These are phyloP conservation scores for Oenanthe javanica DNA, from an alignment of 140 eudicot genomes.

Conservation along the genomic window DNA sequence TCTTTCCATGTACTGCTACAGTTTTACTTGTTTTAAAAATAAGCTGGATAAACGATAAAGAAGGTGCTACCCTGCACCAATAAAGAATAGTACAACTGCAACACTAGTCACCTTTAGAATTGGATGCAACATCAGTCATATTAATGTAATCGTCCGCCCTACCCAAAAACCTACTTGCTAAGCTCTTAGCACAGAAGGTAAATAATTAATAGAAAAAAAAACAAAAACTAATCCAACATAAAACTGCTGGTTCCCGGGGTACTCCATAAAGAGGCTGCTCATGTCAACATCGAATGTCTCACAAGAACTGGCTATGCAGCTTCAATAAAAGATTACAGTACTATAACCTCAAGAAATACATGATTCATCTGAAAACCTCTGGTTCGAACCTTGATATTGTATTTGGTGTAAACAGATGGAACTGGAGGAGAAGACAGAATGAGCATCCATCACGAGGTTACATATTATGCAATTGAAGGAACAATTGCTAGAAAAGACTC, in stretches of 20 bases:
- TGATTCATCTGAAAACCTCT: neutral
- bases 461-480: neutral
- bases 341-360: constrained; percentile 1
- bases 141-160: neutral
- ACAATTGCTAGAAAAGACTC: constrained; percentile 29
- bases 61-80: neutral
- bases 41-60: neutral
- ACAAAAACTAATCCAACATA: neutral
- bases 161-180: constrained; percentile 9
- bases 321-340: neutral
- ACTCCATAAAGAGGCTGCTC: neutral
- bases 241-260: neutral
- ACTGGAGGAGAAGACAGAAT: neutral
- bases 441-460: neutral
- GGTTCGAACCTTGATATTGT: neutral
- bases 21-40: neutral
- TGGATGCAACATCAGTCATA: neutral
- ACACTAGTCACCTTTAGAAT: neutral
- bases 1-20: neutral
- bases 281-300: neutral
- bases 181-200: constrained; percentile 5
- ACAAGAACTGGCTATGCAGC: neutral
- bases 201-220: neutral
- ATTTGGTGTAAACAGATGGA: neutral
- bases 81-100: neutral